These are phyloP conservation scores for Capsella rubella DNA, from an alignment of 441 rosid genomes.

Conservation along the genomic window DNA sequence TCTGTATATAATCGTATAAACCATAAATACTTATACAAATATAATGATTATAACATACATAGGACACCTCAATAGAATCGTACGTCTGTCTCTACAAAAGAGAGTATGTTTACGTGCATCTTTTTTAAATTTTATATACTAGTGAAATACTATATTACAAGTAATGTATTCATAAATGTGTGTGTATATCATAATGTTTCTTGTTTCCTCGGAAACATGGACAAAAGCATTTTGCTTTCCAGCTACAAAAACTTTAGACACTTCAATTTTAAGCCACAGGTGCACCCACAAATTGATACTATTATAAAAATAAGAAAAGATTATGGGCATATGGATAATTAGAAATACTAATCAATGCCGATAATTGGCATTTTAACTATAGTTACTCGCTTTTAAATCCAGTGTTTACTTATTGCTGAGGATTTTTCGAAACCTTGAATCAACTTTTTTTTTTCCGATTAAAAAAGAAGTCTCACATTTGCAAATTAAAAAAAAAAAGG, in stretches of 20 bases:
- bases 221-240: constrained; percentile 47
- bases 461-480: too few relatives aligned
- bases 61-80: constrained; percentile 43
- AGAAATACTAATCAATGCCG: neutral
- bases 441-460: neutral
- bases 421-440: neutral
- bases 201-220: constrained; percentile 45
- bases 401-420: neutral
- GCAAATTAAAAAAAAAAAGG: neutral
- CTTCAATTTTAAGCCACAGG: constrained; percentile 37
- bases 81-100: constrained; percentile 39
- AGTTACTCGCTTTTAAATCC: neutral
- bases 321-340: constrained; percentile 40
- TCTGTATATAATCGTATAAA: constrained; percentile 32
- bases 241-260: constrained; percentile 44
- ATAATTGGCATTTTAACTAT: neutral
- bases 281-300: constrained; percentile 15
- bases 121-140: neutral
- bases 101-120: constrained; percentile 33
- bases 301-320: neutral
- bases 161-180: constrained; percentile 9
- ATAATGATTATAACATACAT: constrained; percentile 38
- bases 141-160: neutral
- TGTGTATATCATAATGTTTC: constrained; percentile 35
- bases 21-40: constrained; percentile 23